phyloP scores from a whole-genome alignment of 2,329 filamentous ascomycete species.

The Colletotrichum sp. region DNA sequence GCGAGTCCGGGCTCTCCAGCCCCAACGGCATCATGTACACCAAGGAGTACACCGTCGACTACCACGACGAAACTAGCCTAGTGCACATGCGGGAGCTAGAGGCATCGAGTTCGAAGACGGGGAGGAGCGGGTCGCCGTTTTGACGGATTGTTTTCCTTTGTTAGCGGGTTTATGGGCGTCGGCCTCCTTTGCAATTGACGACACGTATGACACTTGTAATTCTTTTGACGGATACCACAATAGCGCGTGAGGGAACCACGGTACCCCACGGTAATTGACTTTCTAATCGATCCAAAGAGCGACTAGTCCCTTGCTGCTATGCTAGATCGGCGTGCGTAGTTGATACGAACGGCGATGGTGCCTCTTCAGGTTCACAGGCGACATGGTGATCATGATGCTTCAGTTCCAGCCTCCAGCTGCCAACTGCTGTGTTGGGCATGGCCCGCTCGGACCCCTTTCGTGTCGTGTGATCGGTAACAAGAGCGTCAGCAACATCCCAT shows the following conservation, averaged over 20 bases:
- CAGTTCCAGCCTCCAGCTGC: background rate
- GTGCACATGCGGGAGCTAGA: slow-evolving; percentile 32
- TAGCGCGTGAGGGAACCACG: background rate
- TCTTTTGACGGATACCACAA: slow-evolving; percentile 1
- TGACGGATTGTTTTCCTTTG: background rate
- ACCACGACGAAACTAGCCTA: slow-evolving; percentile 34
- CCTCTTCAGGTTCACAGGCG: background rate
- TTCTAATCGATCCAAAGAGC: background rate
- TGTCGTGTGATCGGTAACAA: background rate
- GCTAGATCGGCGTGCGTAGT: background rate
- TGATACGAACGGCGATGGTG: background rate
- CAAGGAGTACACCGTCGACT: slow-evolving; percentile 40
- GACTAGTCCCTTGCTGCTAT: background rate
- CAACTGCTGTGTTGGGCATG: background rate
- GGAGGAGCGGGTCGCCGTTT: slow-evolving; percentile 7
- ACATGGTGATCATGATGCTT: background rate
- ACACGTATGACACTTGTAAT: background rate
- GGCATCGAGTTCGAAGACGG: slow-evolving; percentile 8
- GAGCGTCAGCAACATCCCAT: background rate
- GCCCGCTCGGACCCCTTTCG: background rate
- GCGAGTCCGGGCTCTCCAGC: background rate
- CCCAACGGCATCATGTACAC: slow-evolving; percentile 34
- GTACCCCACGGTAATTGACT: background rate
- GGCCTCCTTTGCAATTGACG: background rate
- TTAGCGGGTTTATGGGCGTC: background rate